Percentiles rank a stretch among this genome's conserved stretches.
phyloP scores from a whole-genome alignment of 371 early-diverging fungal genomes.

The Saksenaea vasiformis region DNA sequence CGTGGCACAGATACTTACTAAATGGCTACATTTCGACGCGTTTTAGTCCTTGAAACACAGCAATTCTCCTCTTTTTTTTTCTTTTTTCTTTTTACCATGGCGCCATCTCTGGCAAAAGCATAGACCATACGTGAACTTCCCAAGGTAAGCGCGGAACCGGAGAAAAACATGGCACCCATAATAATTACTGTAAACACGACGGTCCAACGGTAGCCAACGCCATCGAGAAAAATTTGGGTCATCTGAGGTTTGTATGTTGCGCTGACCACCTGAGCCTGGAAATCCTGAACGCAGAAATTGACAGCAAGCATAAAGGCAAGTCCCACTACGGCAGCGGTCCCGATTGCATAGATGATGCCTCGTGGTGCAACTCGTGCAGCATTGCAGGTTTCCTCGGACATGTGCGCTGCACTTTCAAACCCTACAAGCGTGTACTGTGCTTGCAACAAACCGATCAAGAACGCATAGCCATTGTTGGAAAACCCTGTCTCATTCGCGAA shows the following conservation, averaged over 20 bases:
- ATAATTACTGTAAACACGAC: constrained; percentile 50
- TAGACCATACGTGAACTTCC: constrained; percentile 72
- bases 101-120: constrained; percentile 77
- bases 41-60: no score
- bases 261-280: constrained; percentile 52
- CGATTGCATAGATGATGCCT: constrained; percentile 60
- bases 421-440: constrained; percentile 62
- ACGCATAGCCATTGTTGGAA: constrained; percentile 40
- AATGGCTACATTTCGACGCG: constrained; percentile 40
- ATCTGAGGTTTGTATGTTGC: constrained; percentile 39
- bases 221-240: constrained; percentile 61
- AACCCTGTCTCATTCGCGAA: constrained; percentile 53
- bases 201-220: constrained; percentile 59
- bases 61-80: no score
- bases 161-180: constrained; percentile 58
- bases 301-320: constrained; percentile 57
- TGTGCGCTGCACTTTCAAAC: constrained; percentile 78
- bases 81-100: constrained; percentile 33
- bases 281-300: constrained; percentile 61
- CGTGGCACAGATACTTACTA: constrained; percentile 49
- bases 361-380: constrained; percentile 66
- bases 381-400: constrained; percentile 75
- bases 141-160: constrained; percentile 48
- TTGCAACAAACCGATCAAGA: constrained; percentile 48
- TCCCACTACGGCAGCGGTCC: constrained; percentile 58